Evolutionary conservation across 225 moss, liverwort and hornwort genomes (phyloP), one percentile per base, ranked within the genome.

Genomic region (Antitrichia curtipendula): DNA sequence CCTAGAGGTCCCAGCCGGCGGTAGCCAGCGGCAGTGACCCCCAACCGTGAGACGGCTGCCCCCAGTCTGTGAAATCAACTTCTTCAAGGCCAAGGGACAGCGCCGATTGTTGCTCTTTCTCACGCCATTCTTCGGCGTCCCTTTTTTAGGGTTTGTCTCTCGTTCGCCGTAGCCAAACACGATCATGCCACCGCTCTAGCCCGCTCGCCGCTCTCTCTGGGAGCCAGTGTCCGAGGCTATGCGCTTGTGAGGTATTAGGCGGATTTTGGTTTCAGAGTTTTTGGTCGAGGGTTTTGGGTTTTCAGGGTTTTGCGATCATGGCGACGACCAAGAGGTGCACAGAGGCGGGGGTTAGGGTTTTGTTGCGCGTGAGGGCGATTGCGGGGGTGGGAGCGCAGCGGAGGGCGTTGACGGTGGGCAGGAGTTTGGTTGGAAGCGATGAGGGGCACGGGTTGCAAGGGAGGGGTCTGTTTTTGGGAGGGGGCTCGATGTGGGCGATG

Each of bases 251-350:
- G 80, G 71, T 41, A 11, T 60, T 27, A 3, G 50, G 19, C 24
- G 81, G 58, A 57, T 49, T 80, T 50, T 61, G 28, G 17, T 40
- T 81, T 31, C 29, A 19, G 22, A 5, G 43, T 45, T 36, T 31
- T 14, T 40, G 86, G 59, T 87, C 20, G 13, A 87, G 83, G 77
- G 32, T 60, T 88, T 78, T 52, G 21, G 65, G 43, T 59, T 73
- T 72, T 41, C 65, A 82, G 87, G 86, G 85, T 88, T 88, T 80
- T 41, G 85, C 12, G 65, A 78, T 82, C 87, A 91, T 93, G 93
- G 88, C 93, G 52, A 88, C 91, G 53, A 82, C 88, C 24, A 90
- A 89, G 89, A 93, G 82, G 82, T 93, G 91, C 83, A 72, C 85
- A 24, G 89, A 89, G 87, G 86, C 81, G 64, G 90, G 93, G 75